phyloP scores from a whole-genome alignment of 2,329 filamentous ascomycete genomes.

The Akanthomyces lecanii region DNA sequence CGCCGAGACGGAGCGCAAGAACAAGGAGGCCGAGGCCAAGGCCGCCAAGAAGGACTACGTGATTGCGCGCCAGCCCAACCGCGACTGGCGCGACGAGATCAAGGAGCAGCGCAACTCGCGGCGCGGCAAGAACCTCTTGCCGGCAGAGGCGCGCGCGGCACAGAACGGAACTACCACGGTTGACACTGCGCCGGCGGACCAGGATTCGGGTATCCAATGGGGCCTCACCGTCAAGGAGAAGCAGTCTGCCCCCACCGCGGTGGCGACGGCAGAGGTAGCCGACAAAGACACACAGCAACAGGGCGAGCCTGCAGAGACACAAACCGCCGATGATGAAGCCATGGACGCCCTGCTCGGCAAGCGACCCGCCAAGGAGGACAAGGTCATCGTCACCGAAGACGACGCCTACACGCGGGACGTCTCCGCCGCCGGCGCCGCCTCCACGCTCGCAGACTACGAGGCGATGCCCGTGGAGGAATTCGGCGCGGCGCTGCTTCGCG shows the following conservation, averaged over 20 bases:
- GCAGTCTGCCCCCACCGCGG: conserved; percentile 19
- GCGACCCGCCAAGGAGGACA: conserved; percentile 38
- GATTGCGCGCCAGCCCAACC: conserved; percentile 56
- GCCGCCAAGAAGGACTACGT: conserved; percentile 41
- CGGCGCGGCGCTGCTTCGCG: conserved; percentile 80
- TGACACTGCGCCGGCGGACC: conserved; percentile 39
- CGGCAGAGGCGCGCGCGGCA: conserved; percentile 38
- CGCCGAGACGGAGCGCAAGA: conserved; percentile 37
- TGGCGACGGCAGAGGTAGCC: conserved; percentile 4
- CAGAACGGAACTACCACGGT: conserved; percentile 19
- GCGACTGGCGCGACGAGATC: conserved; percentile 58
- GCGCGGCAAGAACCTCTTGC: conserved; percentile 51
- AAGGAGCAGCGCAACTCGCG: conserved; percentile 34
- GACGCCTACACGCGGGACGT: conserved; percentile 70
- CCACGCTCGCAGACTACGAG: conserved; percentile 79
- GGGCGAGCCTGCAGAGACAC: conserved; percentile 15
- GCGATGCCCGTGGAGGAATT: conserved; percentile 92
- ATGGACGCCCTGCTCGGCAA: conserved; percentile 63
- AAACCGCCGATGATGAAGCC: conserved; percentile 48
- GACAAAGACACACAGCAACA: background rate
- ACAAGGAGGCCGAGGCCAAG: conserved; percentile 21
- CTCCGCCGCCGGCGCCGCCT: conserved; percentile 65
- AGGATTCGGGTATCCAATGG: conserved; percentile 53
- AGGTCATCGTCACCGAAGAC: conserved; percentile 57
- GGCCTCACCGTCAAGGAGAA: conserved; percentile 45